Percentiles rank a stretch among this genome's conserved stretches.
phyloP scores from a whole-genome alignment of 805 yeast genomes.

The Nadsonia fulvescens region DNA sequence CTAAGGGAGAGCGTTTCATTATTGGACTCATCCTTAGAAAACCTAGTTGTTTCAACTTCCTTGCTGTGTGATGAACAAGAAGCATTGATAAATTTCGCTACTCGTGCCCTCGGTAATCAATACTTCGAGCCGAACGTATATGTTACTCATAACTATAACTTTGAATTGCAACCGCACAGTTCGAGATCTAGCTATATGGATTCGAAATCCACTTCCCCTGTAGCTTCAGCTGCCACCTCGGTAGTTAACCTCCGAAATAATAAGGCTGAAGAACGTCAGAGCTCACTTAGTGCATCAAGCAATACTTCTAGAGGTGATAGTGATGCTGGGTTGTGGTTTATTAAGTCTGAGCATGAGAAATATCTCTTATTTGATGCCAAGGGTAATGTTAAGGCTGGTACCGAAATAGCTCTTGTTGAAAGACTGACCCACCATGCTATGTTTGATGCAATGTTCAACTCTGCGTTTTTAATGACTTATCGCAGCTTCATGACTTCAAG shows the following conservation, averaged over 20 bases:
- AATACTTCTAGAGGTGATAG: neutral
- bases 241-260: neutral
- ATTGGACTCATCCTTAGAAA: no score
- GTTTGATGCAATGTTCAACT: conserved; percentile 42
- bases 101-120: no score
- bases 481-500: conserved; percentile 52
- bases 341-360: conserved; percentile 33
- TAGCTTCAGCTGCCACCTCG: conserved; percentile 1
- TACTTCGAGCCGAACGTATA: no score
- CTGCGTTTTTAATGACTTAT: conserved; percentile 58
- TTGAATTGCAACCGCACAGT: no score
- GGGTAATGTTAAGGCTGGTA: conserved; percentile 70
- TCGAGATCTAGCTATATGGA: no score
- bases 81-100: no score
- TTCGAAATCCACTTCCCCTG: no score
- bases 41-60: no score
- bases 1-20: no score
- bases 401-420: conserved; percentile 57
- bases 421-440: conserved; percentile 59
- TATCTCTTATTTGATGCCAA: conserved; percentile 39
- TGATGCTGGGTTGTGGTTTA: conserved; percentile 27
- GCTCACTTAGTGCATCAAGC: neutral
- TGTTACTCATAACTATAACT: no score
- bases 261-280: conserved; percentile 1
- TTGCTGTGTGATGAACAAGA: no score